These are phyloP conservation scores for Coniochaeta sp. DNA, from an alignment of 2,329 filamentous ascomycete genomes.

Conservation along the genomic window DNA sequence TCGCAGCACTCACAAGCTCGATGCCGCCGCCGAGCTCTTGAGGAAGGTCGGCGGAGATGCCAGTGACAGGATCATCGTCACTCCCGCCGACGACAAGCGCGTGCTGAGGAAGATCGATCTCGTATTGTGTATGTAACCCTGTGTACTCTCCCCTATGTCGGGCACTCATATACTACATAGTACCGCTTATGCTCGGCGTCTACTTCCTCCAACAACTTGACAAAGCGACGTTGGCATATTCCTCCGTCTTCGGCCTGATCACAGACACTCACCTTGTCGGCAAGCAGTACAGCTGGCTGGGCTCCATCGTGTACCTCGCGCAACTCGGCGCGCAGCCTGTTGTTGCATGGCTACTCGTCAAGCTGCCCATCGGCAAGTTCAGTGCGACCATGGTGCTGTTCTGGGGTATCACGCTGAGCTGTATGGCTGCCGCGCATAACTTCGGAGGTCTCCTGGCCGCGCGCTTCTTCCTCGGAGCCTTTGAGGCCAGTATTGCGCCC, in stretches of 20 bases:
- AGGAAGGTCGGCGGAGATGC: conserved; percentile 8
- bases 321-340: conserved; percentile 17
- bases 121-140: too few relatives aligned
- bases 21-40: conserved; percentile 13
- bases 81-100: conserved; percentile 42
- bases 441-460: conserved; percentile 26
- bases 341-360: conserved; percentile 16
- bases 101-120: conserved; percentile 44
- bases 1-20: background rate
- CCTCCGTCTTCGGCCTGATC: conserved; percentile 15
- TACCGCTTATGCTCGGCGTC: conserved; percentile 32
- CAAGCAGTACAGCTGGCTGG: conserved; percentile 16
- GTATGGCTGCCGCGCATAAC: conserved; percentile 20
- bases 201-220: conserved; percentile 17
- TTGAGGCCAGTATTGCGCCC: conserved; percentile 43
- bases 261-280: conserved; percentile 10
- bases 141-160: too few relatives aligned
- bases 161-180: too few relatives aligned
- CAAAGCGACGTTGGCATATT: conserved; percentile 15
- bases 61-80: conserved; percentile 37
- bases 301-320: conserved; percentile 30
- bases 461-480: conserved; percentile 29
- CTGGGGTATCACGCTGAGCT: conserved; percentile 16
- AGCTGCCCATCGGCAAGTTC: conserved; percentile 19
- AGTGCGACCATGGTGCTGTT: conserved; percentile 14